These are phyloP conservation scores for Trichophyton equinum DNA, from an alignment of 2,329 filamentous ascomycete genomes.

Conservation along the genomic window DNA sequence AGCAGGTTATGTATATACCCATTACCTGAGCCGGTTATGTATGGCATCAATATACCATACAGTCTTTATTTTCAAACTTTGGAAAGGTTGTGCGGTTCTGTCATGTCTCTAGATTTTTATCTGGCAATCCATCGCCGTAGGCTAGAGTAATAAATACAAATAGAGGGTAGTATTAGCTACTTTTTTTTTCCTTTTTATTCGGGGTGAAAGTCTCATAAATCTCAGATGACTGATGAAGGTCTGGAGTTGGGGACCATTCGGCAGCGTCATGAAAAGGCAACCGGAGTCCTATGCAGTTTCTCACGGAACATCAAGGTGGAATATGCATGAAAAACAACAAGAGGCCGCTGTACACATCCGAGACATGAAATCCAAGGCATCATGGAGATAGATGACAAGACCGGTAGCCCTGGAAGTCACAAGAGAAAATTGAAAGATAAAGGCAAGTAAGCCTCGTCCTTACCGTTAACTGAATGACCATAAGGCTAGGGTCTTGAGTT, in stretches of 20 bases:
- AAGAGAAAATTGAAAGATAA: too few relatives aligned
- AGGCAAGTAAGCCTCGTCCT: too few relatives aligned
- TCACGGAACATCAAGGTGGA: neutral
- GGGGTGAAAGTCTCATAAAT: neutral
- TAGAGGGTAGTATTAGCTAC: neutral
- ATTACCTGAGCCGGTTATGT: neutral
- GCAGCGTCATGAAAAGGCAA: neutral
- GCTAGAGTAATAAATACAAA: neutral
- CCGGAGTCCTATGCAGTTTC: neutral
- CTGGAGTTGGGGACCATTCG: neutral
- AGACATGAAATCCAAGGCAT: too few relatives aligned
- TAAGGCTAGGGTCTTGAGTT: neutral
- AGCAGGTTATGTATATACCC: constrained; percentile 1
- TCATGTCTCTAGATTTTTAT: neutral
- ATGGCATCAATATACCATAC: too few relatives aligned
- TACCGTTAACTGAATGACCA: too few relatives aligned
- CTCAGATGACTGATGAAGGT: too few relatives aligned
- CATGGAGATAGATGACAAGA: too few relatives aligned
- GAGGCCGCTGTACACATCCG: too few relatives aligned
- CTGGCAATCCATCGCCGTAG: neutral
- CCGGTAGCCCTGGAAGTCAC: too few relatives aligned
- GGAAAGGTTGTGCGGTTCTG: neutral
- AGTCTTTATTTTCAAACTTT: too few relatives aligned
- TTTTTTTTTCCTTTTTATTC: neutral
- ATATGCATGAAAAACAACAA: neutral